Conservation (phyloP, 2,329 filamentous ascomycete species). For the Lojkania enalia region DNA sequence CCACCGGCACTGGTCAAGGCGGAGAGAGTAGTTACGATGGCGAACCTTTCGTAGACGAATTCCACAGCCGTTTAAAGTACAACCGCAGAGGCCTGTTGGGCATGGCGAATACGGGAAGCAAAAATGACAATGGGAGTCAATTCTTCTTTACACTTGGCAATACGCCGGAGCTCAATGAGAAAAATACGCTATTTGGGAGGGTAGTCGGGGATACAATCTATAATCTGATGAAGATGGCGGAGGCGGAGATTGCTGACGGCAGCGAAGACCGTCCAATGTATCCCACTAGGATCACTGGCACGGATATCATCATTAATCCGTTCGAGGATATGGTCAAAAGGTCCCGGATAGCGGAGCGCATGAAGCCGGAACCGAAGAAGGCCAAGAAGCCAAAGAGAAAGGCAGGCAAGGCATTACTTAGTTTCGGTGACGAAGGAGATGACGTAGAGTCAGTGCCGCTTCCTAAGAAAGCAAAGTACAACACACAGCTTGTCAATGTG, state of each 20-base stretch:
- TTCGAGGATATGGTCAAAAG: constrained; percentile 80
- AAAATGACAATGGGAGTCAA: constrained; percentile 87
- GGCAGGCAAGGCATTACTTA: constrained; percentile 73
- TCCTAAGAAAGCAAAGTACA: constrained; percentile 77
- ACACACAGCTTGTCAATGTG: constrained; percentile 68
- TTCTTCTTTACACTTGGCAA: constrained; percentile 91
- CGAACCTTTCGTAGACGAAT: constrained; percentile 82
- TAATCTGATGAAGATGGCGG: constrained; percentile 91
- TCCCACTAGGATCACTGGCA: constrained; percentile 73
- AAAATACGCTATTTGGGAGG: constrained; percentile 92
- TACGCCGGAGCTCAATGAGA: constrained; percentile 82
- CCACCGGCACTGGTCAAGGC: constrained; percentile 87
- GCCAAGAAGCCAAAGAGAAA: constrained; percentile 67
- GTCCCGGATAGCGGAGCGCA: constrained; percentile 58
- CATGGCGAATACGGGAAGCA: constrained; percentile 87
- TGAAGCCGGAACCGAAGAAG: constrained; percentile 49
- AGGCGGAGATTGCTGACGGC: constrained; percentile 76
- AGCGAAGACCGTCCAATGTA: constrained; percentile 83
- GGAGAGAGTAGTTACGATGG: constrained; percentile 91
- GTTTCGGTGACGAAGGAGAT: constrained; percentile 70
- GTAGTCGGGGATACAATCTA: constrained; percentile 94
- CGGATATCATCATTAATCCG: constrained; percentile 79
- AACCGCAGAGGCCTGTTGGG: constrained; percentile 86
- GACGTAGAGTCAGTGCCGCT: constrained; percentile 61
- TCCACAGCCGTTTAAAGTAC: constrained; percentile 90